Conservation (phyloP, 805 yeast species). For the Ogataea trehalophila region DNA sequence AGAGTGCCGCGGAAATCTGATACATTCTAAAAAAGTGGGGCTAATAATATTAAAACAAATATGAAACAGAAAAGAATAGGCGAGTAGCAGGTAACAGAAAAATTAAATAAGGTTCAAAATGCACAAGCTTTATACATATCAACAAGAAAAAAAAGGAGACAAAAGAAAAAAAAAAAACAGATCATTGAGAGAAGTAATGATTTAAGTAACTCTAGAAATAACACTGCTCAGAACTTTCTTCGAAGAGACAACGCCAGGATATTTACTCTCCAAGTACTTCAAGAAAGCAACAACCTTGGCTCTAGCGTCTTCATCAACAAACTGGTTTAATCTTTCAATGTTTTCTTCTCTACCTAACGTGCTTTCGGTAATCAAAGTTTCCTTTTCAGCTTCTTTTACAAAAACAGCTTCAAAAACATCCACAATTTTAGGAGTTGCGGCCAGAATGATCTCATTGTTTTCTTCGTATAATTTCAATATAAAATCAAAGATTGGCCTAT, state of each 20-base stretch:
- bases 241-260: conserved; percentile 56
- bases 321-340: conserved; percentile 73
- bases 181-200: background rate
- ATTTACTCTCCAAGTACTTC: conserved; percentile 64
- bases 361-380: conserved; percentile 62
- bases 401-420: conserved; percentile 68
- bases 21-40: too few relatives aligned
- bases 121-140: conserved; percentile 1
- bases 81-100: too few relatives aligned
- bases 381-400: conserved; percentile 68
- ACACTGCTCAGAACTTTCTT: conserved; percentile 43
- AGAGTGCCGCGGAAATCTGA: too few relatives aligned
- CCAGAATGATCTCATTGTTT: conserved; percentile 49
- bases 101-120: too few relatives aligned
- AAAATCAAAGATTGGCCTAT: conserved; percentile 81
- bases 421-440: conserved; percentile 57
- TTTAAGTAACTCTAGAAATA: conserved; percentile 24
- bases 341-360: conserved; percentile 85
- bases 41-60: too few relatives aligned
- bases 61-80: too few relatives aligned
- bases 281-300: conserved; percentile 62
- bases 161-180: background rate
- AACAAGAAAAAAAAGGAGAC: background rate
- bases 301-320: conserved; percentile 64
- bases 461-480: conserved; percentile 67